Percentiles rank a stretch among this genome's conserved stretches.
Evolutionary conservation across 805 yeast genomes (phyloP).

Genomic region (Candida tammaniensis): DNA sequence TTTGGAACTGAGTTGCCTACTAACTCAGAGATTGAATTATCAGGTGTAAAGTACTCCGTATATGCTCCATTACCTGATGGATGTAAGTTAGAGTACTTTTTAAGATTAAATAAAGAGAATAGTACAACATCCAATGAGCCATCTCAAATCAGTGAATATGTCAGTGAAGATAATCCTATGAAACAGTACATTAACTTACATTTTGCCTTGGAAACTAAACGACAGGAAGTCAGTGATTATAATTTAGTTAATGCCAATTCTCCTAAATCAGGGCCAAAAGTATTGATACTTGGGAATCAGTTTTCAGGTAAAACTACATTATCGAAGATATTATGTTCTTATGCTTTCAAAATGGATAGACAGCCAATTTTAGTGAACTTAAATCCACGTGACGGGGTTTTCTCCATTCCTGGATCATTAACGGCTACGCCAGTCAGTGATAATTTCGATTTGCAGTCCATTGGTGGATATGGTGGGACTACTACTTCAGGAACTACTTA

Average conservation of each 20-base stretch:
- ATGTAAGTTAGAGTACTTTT: conserved; percentile 49
- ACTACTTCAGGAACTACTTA: conserved; percentile 70
- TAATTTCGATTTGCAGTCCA: conserved; percentile 67
- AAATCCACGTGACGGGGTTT: conserved; percentile 71
- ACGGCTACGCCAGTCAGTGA: conserved; percentile 84
- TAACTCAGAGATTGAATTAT: conserved; percentile 47
- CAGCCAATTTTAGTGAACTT: conserved; percentile 74
- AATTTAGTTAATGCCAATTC: conserved; percentile 15
- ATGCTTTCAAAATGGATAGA: conserved; percentile 69
- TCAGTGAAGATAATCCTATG: conserved; percentile 71
- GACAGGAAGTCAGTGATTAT: conserved; percentile 30
- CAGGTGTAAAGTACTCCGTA: conserved; percentile 38
- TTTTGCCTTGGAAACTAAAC: conserved; percentile 63
- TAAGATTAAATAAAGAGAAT: conserved; percentile 14
- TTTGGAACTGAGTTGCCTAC: conserved; percentile 90
- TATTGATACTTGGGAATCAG: conserved; percentile 69
- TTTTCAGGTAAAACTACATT: conserved; percentile 79
- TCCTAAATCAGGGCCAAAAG: conserved; percentile 50
- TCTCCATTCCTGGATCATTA: conserved; percentile 77
- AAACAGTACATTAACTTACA: conserved; percentile 64
- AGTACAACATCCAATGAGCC: conserved; percentile 29
- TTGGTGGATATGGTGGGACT: conserved; percentile 72
- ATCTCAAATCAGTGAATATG: conserved; percentile 51
- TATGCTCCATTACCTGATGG: conserved; percentile 56
- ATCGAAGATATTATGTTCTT: conserved; percentile 64